Conservation (phyloP, 1,284 basidiomycete species). For the Cutaneotrichosporon dermatis region DNA sequence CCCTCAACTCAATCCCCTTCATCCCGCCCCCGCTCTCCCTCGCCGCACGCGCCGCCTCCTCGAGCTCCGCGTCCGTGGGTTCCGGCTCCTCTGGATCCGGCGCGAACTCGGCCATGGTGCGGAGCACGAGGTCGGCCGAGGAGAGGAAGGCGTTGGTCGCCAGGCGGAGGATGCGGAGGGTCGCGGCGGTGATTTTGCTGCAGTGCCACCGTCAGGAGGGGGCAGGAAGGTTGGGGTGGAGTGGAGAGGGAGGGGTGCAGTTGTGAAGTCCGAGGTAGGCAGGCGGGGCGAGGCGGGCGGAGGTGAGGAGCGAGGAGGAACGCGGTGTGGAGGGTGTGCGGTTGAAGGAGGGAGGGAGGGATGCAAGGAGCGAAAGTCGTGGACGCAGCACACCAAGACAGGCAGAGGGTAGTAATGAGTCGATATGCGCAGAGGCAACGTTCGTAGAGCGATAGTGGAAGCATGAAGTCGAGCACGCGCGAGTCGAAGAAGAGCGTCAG, state of each 20-base stretch:
- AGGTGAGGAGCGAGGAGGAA: too few species aligned
- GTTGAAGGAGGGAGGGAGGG: too few species aligned
- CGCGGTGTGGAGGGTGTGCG: too few species aligned
- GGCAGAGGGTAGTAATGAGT: too few species aligned
- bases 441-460: too few species aligned
- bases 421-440: too few species aligned
- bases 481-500: background rate
- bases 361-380: too few species aligned
- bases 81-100: slow-evolving; percentile 29
- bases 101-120: slow-evolving; percentile 71
- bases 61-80: slow-evolving; percentile 37
- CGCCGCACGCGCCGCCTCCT: slow-evolving; percentile 21
- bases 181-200: slow-evolving; percentile 56
- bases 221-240: background rate
- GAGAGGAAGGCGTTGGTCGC: slow-evolving; percentile 79
- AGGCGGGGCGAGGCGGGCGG: background rate
- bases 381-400: too few species aligned
- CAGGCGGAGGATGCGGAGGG: slow-evolving; percentile 74
- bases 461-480: too few species aligned
- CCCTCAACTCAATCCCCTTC: slow-evolving; percentile 44
- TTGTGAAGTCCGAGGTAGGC: background rate
- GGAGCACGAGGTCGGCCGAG: slow-evolving; percentile 74
- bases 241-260: background rate
- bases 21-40: slow-evolving; percentile 22
- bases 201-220: background rate